Evolutionary conservation across 116 monocot genomes (phyloP).

Genomic region (Posidonia oceanica): DNA sequence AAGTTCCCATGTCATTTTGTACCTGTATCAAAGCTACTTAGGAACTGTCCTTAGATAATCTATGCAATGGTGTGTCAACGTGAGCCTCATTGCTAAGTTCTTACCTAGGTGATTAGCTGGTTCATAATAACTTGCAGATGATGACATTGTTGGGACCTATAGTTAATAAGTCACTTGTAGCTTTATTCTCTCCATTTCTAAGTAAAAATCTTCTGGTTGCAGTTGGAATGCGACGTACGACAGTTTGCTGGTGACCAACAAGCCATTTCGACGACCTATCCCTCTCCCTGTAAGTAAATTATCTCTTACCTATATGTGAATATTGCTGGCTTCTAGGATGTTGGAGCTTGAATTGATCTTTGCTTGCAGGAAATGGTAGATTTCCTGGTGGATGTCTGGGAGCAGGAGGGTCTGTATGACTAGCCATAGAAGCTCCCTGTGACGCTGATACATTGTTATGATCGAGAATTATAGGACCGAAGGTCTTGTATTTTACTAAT

Average conservation of each 20-base stretch:
- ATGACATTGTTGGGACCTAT: background rate
- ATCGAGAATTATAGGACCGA: background rate
- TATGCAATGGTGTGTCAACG: no score
- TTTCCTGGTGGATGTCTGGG: conserved; percentile 93
- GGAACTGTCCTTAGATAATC: background rate
- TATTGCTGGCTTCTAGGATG: no score
- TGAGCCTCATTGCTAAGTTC: background rate
- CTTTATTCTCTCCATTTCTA: background rate
- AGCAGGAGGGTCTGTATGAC: conserved; percentile 91
- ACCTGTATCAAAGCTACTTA: no score
- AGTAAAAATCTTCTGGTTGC: conserved; percentile 5
- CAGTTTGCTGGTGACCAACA: conserved; percentile 73
- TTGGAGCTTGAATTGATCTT: background rate
- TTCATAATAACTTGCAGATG: no score
- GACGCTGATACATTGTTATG: background rate
- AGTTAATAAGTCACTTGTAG: background rate
- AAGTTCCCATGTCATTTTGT: no score
- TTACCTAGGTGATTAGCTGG: background rate
- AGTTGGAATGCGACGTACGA: conserved; percentile 99
- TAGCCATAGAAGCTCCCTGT: conserved; percentile 15
- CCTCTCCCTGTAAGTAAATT: conserved; percentile 59
- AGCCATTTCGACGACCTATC: conserved; percentile 70
- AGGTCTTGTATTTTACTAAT: conserved; percentile 5
- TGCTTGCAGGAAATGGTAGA: conserved; percentile 92
- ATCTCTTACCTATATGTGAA: background rate